Percentiles rank a stretch among this genome's conserved stretches.
phyloP scores from a whole-genome alignment of 2,329 filamentous ascomycete genomes.

The Penicillium sp. region DNA sequence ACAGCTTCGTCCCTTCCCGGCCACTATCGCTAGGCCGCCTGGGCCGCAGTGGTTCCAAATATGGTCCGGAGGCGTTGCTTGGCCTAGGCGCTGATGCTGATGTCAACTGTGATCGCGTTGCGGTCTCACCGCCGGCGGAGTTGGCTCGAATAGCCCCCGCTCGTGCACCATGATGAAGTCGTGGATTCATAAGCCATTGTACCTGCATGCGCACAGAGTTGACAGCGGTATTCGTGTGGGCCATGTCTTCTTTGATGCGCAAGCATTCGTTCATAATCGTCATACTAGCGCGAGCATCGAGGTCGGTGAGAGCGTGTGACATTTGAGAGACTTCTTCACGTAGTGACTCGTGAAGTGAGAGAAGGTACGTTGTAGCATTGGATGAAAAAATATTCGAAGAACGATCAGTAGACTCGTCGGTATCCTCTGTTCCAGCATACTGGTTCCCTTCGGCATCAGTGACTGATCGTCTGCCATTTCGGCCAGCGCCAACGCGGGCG shows the following conservation, averaged over 20 bases:
- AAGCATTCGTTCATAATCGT: slow-evolving; percentile 62
- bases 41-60: slow-evolving; percentile 26
- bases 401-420: slow-evolving; percentile 17
- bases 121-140: slow-evolving; percentile 10
- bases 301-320: slow-evolving; percentile 54
- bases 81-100: slow-evolving; percentile 27
- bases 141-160: slow-evolving; percentile 22
- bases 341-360: slow-evolving; percentile 60
- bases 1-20: slow-evolving; percentile 35
- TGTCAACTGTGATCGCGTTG: slow-evolving; percentile 19
- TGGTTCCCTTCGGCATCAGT: slow-evolving; percentile 13
- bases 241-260: slow-evolving; percentile 60
- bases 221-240: slow-evolving; percentile 59
- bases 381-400: slow-evolving; percentile 33
- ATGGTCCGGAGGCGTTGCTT: slow-evolving; percentile 23
- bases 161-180: slow-evolving; percentile 47
- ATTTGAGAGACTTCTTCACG: slow-evolving; percentile 59
- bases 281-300: slow-evolving; percentile 61
- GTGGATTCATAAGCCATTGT: slow-evolving; percentile 60
- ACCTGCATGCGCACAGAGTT: slow-evolving; percentile 59
- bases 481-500: slow-evolving; percentile 16
- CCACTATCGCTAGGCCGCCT: slow-evolving; percentile 41
- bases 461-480: slow-evolving; percentile 9
- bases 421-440: slow-evolving; percentile 11
- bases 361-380: slow-evolving; percentile 54